Conservation (phyloP, 257 asterid species). For the Cynanchum wilfordii region DNA sequence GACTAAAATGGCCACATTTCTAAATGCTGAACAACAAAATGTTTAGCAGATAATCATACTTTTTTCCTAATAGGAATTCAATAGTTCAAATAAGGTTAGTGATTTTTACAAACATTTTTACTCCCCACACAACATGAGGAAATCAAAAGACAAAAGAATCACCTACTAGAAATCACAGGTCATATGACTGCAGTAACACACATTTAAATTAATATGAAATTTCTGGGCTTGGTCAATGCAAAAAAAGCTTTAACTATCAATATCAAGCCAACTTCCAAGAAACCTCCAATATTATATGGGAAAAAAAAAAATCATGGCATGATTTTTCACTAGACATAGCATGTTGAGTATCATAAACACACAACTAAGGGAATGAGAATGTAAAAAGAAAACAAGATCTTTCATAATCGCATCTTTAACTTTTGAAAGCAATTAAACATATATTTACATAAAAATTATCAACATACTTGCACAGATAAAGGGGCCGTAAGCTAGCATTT, state of each 20-base stretch:
- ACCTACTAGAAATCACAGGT: neutral
- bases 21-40: neutral
- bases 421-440: conserved; percentile 13
- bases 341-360: neutral
- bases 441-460: neutral
- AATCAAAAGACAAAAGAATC: neutral
- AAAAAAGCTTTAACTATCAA: neutral
- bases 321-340: conserved; percentile 1
- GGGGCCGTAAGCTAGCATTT: conserved; percentile 47
- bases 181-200: neutral
- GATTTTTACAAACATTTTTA: neutral
- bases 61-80: neutral
- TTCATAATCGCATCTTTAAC: neutral
- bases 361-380: neutral
- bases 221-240: neutral
- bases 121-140: neutral
- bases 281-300: neutral
- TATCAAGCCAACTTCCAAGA: neutral
- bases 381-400: neutral
- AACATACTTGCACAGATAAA: conserved; percentile 85
- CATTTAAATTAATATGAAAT: neutral
- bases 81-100: neutral
- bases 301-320: neutral
- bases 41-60: neutral
- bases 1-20: too few species aligned